These are phyloP conservation scores for Eragrostis nindensis DNA, from an alignment of 176 grass and related monocot species.

Conservation along the genomic window DNA sequence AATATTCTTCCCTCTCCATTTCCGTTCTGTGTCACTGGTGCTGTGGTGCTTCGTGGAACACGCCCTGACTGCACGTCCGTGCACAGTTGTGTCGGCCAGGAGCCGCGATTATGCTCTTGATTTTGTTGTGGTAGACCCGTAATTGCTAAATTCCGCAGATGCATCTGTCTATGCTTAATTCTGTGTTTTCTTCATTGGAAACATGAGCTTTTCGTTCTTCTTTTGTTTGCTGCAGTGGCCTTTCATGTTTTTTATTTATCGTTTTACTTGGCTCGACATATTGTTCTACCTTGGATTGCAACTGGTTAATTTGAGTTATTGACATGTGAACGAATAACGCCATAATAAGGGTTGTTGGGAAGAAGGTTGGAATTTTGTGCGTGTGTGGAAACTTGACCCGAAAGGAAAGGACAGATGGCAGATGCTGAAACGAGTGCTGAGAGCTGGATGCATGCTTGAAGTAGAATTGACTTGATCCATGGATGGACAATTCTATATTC, in stretches of 20 bases:
- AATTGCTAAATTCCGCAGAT: neutral
- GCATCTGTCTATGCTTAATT: neutral
- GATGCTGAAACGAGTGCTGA: slow-evolving; percentile 17
- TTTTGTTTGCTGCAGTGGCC: neutral
- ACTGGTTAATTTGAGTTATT: slow-evolving; percentile 31
- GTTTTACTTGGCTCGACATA: neutral
- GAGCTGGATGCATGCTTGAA: slow-evolving; percentile 17
- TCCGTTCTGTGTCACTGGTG: too few relatives aligned
- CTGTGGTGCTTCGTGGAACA: slow-evolving; percentile 9
- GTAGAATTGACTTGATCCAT: slow-evolving; percentile 15
- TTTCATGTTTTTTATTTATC: neutral
- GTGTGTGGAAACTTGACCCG: slow-evolving; percentile 41
- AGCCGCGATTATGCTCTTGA: neutral
- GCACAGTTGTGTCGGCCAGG: slow-evolving; percentile 2
- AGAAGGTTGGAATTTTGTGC: slow-evolving; percentile 31
- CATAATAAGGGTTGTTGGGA: slow-evolving; percentile 27
- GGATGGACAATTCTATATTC: slow-evolving; percentile 9
- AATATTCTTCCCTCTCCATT: too few relatives aligned
- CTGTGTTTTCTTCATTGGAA: neutral
- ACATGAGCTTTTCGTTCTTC: neutral
- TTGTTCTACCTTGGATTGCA: slow-evolving; percentile 2
- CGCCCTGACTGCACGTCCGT: slow-evolving; percentile 1
- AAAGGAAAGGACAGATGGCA: slow-evolving; percentile 45
- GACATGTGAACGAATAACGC: slow-evolving; percentile 33
- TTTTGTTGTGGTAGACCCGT: slow-evolving; percentile 5